Conservation (phyloP, 805 yeast genomes). For the Cyberlindnera americana region DNA sequence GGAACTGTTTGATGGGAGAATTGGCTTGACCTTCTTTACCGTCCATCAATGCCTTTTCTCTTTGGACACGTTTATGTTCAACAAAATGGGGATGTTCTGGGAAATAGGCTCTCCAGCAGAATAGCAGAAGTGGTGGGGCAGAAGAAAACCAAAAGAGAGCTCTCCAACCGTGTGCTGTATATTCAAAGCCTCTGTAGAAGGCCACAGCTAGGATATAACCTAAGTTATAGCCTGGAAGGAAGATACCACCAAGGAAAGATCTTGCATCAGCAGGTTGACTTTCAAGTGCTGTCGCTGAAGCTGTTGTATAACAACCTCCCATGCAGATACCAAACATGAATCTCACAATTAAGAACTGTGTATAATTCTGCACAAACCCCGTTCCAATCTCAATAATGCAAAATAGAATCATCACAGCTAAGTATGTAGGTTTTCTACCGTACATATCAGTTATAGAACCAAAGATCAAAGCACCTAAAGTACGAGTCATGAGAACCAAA, state of each 20-base stretch:
- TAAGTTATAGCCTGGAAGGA: constrained; percentile 56
- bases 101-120: constrained; percentile 51
- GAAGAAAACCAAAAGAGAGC: constrained; percentile 72
- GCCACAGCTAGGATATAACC: constrained; percentile 64
- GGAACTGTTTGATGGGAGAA: constrained; percentile 22
- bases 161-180: constrained; percentile 58
- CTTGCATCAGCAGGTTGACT: constrained; percentile 58
- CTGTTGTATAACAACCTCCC: constrained; percentile 70
- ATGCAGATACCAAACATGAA: constrained; percentile 65
- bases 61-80: constrained; percentile 28
- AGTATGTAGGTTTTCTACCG: constrained; percentile 68
- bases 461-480: constrained; percentile 63
- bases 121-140: constrained; percentile 58
- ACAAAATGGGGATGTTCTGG: constrained; percentile 60
- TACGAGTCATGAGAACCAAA: constrained; percentile 64
- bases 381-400: constrained; percentile 59
- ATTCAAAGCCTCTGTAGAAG: constrained; percentile 60
- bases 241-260: constrained; percentile 59
- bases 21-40: constrained; percentile 21
- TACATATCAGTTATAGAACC: constrained; percentile 58
- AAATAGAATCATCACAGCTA: constrained; percentile 48
- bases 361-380: constrained; percentile 57
- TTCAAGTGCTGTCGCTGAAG: constrained; percentile 64
- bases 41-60: constrained; percentile 27
- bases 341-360: constrained; percentile 57